These are phyloP conservation scores for Mycena metata DNA, from an alignment of 768 basidiomycete species.

Conservation along the genomic window DNA sequence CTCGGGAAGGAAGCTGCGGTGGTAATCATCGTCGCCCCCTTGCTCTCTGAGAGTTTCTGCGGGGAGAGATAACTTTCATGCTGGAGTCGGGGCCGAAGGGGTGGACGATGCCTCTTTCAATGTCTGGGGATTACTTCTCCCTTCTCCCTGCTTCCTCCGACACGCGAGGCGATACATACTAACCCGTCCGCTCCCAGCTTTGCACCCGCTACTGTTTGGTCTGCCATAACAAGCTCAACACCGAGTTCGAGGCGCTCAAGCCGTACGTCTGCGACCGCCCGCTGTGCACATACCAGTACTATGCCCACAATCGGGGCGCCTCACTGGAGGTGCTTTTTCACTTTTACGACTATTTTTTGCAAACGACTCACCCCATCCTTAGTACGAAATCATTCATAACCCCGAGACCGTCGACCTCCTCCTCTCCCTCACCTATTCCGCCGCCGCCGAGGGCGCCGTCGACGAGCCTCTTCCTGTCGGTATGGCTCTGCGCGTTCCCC, in stretches of 20 bases:
- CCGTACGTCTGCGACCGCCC: conserved; percentile 79
- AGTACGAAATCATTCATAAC: conserved; percentile 82
- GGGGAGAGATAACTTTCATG: no score
- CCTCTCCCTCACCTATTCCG: conserved; percentile 70
- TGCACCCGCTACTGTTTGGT: conserved; percentile 81
- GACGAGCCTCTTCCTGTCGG: conserved; percentile 73
- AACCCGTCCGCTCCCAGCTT: conserved; percentile 53
- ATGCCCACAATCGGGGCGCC: conserved; percentile 72
- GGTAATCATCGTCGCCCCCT: no score
- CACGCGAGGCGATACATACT: neutral
- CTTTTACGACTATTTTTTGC: neutral
- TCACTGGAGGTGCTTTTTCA: conserved; percentile 67
- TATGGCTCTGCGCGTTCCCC: conserved; percentile 68
- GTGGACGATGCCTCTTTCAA: neutral
- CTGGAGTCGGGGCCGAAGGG: no score
- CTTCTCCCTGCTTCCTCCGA: neutral
- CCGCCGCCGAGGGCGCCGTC: conserved; percentile 66
- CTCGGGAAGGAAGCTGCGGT: no score
- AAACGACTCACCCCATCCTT: neutral
- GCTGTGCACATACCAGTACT: conserved; percentile 80
- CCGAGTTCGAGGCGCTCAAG: conserved; percentile 71
- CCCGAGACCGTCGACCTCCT: conserved; percentile 76
- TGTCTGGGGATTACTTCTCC: neutral
- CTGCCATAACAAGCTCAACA: conserved; percentile 72
- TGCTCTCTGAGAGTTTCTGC: no score